A percentile compares a stretch with the other conserved stretches of the same genome.
Evolutionary conservation across 2,329 filamentous ascomycete genomes (phyloP).

Genomic region (Trichoderma afroharzianum): DNA sequence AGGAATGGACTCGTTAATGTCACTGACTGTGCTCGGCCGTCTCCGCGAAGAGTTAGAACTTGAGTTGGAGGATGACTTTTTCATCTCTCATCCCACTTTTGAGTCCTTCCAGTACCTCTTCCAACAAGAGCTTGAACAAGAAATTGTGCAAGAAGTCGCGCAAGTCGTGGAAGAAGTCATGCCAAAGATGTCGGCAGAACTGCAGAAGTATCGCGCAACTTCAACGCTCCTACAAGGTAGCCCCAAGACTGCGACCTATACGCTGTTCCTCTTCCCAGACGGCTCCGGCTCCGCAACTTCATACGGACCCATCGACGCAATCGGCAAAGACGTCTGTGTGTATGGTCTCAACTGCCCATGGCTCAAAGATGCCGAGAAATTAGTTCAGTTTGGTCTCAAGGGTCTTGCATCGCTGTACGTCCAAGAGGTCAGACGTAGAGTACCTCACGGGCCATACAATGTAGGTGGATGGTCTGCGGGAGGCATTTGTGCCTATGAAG

Average conservation of each 20-base stretch:
- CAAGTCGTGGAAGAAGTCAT: background rate
- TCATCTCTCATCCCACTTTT: slow-evolving; percentile 52
- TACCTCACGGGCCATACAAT: slow-evolving; percentile 64
- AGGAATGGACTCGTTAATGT: slow-evolving; percentile 59
- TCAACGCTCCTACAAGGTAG: slow-evolving; percentile 6
- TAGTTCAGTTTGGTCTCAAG: slow-evolving; percentile 8
- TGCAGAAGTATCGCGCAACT: slow-evolving; percentile 14
- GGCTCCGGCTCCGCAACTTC: slow-evolving; percentile 62
- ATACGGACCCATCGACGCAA: slow-evolving; percentile 41
- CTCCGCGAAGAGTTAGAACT: slow-evolving; percentile 56
- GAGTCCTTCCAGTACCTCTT: slow-evolving; percentile 45
- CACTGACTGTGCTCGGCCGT: slow-evolving; percentile 52
- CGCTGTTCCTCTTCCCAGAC: slow-evolving; percentile 40
- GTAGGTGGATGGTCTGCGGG: slow-evolving; percentile 73
- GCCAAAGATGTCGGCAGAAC: background rate
- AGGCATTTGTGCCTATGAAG: slow-evolving; percentile 67
- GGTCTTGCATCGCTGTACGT: slow-evolving; percentile 46
- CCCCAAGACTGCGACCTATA: slow-evolving; percentile 9
- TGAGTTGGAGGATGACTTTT: slow-evolving; percentile 47
- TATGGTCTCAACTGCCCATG: slow-evolving; percentile 57
- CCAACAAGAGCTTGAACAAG: background rate
- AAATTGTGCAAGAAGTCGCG: background rate
- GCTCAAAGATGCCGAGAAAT: slow-evolving; percentile 55
- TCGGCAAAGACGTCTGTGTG: slow-evolving; percentile 46
- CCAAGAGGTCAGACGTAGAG: slow-evolving; percentile 65